phyloP scores from a whole-genome alignment of 75 land plant species.

The Sequoia sempervirens region DNA sequence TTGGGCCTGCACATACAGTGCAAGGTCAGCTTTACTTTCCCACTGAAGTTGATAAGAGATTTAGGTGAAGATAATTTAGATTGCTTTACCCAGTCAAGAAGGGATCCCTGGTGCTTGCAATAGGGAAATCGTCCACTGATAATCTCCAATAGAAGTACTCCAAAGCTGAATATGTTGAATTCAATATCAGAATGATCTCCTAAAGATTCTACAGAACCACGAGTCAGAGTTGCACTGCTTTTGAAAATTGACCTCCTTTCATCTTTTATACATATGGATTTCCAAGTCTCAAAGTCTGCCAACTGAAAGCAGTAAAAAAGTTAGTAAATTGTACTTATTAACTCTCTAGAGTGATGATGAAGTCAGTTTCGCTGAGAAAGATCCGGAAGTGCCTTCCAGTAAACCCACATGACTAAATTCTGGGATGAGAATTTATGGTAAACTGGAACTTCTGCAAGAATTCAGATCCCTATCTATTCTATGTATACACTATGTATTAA shows the following conservation, averaged over 20 bases:
- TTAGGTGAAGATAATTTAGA: neutral
- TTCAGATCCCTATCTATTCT: neutral
- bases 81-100: constrained; percentile 77
- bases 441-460: neutral
- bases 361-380: neutral
- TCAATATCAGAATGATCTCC: constrained; percentile 61
- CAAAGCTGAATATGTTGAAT: constrained; percentile 73
- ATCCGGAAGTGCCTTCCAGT: neutral
- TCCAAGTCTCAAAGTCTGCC: constrained; percentile 74
- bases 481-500: neutral
- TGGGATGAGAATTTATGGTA: neutral
- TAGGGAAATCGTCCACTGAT: constrained; percentile 79
- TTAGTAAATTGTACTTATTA: neutral
- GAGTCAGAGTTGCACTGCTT: constrained; percentile 23
- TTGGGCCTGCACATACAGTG: constrained; percentile 41
- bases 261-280: constrained; percentile 38
- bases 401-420: neutral
- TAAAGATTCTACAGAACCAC: constrained; percentile 32
- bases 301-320: constrained; percentile 31
- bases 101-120: constrained; percentile 60
- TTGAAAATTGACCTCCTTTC: constrained; percentile 26
- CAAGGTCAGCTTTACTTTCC: neutral
- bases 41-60: neutral
- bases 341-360: neutral
- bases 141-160: constrained; percentile 78